phyloP scores from a whole-genome alignment of 345 rosid genomes.

The Populus deltoides region DNA sequence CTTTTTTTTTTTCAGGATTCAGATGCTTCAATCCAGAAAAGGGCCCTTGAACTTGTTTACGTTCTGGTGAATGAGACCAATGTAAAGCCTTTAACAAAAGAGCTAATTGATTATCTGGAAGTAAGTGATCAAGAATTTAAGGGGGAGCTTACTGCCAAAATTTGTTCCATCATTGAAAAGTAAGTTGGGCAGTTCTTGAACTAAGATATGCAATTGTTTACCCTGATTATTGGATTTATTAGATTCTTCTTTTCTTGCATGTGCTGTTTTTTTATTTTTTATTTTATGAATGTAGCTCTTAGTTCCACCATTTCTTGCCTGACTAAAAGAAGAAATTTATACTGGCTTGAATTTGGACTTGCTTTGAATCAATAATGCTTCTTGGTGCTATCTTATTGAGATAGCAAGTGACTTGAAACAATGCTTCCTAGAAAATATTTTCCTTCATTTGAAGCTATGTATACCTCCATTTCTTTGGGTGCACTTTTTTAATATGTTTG shows the following conservation, averaged over 20 bases:
- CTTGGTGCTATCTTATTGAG: not conserved
- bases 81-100: constrained; percentile 86
- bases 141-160: constrained; percentile 97
- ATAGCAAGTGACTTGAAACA: not conserved
- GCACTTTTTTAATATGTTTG: not conserved
- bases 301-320: not conserved
- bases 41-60: constrained; percentile 91
- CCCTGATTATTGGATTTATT: not conserved
- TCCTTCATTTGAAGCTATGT: not conserved
- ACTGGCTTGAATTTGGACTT: not conserved
- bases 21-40: constrained; percentile 97
- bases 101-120: constrained; percentile 93
- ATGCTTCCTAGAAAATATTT: too few relatives aligned
- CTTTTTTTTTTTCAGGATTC: constrained; percentile 65
- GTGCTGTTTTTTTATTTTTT: not conserved
- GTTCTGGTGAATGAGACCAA: constrained; percentile 84
- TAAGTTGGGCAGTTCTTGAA: constrained; percentile 42
- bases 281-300: not conserved
- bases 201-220: constrained; percentile 1
- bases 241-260: not conserved
- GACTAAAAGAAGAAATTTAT: not conserved
- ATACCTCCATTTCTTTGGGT: not conserved
- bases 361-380: not conserved
- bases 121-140: constrained; percentile 92
- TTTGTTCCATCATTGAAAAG: constrained; percentile 96